Evolutionary conservation across 2,329 filamentous ascomycete species (phyloP).

Genomic region (Ascochyta rabiei): DNA sequence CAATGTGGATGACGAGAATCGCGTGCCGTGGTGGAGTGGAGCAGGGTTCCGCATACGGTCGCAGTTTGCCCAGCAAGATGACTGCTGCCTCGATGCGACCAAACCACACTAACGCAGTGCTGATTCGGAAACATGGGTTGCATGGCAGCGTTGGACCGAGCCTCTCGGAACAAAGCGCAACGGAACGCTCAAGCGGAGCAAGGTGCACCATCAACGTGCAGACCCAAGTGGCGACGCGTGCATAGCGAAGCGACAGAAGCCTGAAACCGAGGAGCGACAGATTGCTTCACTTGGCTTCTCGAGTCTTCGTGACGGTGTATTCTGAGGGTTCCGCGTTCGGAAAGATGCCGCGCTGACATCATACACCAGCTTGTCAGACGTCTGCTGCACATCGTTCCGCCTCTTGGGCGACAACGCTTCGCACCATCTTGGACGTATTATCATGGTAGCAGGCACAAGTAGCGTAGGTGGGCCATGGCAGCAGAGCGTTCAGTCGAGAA

Average conservation of each 20-base stretch:
- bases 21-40: background rate
- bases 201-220: background rate
- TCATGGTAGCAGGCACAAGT: too few relatives aligned
- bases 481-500: too few relatives aligned
- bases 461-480: too few relatives aligned
- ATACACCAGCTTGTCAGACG: constrained; percentile 12
- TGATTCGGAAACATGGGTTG: constrained; percentile 6
- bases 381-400: background rate
- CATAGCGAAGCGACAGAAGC: background rate
- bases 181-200: constrained; percentile 8
- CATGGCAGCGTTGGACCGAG: background rate
- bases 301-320: background rate
- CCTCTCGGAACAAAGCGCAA: background rate
- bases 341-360: constrained; percentile 8
- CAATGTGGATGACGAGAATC: too few relatives aligned
- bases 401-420: background rate
- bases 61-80: background rate
- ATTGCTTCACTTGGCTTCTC: background rate
- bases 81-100: background rate
- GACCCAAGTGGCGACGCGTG: background rate
- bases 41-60: background rate
- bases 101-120: background rate
- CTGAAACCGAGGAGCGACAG: constrained; percentile 1
- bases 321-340: constrained; percentile 2
- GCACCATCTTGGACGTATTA: background rate